These are phyloP conservation scores for Lachancea mirantina DNA, from an alignment of 805 yeast genomes.

Conservation along the genomic window DNA sequence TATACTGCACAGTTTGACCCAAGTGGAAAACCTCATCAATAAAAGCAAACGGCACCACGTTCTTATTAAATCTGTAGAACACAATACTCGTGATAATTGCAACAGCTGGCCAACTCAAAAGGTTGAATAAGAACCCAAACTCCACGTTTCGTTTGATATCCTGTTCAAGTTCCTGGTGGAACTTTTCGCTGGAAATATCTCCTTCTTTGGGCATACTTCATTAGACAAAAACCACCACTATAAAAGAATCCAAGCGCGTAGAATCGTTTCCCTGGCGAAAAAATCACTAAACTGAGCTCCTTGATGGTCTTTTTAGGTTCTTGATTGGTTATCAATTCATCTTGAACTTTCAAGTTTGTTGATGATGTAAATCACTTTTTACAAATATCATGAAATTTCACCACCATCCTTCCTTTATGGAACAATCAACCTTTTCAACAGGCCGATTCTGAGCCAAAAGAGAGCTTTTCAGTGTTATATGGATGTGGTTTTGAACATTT, in stretches of 20 bases:
- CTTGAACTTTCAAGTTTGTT: too few species aligned
- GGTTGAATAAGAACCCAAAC: slow-evolving; percentile 28
- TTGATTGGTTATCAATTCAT: too few species aligned
- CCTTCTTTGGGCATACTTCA: too few species aligned
- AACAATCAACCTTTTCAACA: background rate
- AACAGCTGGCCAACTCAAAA: slow-evolving; percentile 29
- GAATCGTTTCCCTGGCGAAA: too few species aligned
- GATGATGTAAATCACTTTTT: too few species aligned
- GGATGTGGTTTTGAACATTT: slow-evolving; percentile 1
- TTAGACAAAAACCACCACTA: too few species aligned
- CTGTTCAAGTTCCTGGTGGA: slow-evolving; percentile 12
- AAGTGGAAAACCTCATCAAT: slow-evolving; percentile 78
- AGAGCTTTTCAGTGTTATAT: background rate
- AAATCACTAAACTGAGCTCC: too few species aligned
- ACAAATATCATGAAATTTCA: too few species aligned
- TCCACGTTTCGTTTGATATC: slow-evolving; percentile 26
- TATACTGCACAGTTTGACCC: slow-evolving; percentile 65
- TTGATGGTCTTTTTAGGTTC: too few species aligned
- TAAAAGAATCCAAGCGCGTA: too few species aligned
- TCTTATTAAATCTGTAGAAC: slow-evolving; percentile 25
- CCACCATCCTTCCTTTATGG: too few species aligned
- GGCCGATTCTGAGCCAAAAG: background rate
- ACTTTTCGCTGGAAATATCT: too few species aligned
- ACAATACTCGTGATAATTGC: slow-evolving; percentile 21
- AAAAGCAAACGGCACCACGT: slow-evolving; percentile 29